These are phyloP conservation scores for Dillenia suffruticosa DNA, from an alignment of 164 flowering plant species.

Conservation along the genomic window DNA sequence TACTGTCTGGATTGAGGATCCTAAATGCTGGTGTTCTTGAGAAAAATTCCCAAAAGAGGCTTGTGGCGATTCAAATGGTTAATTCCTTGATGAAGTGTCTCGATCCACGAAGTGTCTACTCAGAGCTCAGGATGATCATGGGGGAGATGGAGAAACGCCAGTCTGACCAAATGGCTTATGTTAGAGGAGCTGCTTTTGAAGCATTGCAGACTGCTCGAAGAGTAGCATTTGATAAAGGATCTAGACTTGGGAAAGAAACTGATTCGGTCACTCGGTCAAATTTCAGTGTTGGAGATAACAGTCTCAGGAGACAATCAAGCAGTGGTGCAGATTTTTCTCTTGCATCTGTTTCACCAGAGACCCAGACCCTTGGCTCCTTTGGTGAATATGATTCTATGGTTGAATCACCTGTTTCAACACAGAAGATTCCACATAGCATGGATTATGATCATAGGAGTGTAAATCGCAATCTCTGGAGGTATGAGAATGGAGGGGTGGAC, in stretches of 20 bases:
- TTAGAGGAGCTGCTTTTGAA: constrained; percentile 89
- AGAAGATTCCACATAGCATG: constrained; percentile 30
- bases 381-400: constrained; percentile 41
- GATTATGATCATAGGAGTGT: constrained; percentile 39
- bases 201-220: constrained; percentile 72
- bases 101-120: constrained; percentile 65
- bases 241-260: constrained; percentile 32
- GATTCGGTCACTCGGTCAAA: constrained; percentile 55
- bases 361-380: constrained; percentile 69
- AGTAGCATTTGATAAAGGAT: constrained; percentile 38
- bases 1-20: constrained; percentile 63
- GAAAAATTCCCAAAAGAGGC: constrained; percentile 69
- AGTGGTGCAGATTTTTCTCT: constrained; percentile 38
- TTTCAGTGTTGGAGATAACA: constrained; percentile 30
- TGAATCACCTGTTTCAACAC: constrained; percentile 62
- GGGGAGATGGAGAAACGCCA: constrained; percentile 79
- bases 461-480: constrained; percentile 67
- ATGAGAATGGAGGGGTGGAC: constrained; percentile 75
- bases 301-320: constrained; percentile 25
- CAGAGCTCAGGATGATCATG: constrained; percentile 63
- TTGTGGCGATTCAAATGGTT: constrained; percentile 84
- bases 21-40: constrained; percentile 53
- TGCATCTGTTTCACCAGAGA: constrained; percentile 63
- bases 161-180: constrained; percentile 76
- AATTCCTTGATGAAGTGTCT: constrained; percentile 80